Conservation (phyloP, 148 eudicot genomes). For the Vaccinium vitisidaea region DNA sequence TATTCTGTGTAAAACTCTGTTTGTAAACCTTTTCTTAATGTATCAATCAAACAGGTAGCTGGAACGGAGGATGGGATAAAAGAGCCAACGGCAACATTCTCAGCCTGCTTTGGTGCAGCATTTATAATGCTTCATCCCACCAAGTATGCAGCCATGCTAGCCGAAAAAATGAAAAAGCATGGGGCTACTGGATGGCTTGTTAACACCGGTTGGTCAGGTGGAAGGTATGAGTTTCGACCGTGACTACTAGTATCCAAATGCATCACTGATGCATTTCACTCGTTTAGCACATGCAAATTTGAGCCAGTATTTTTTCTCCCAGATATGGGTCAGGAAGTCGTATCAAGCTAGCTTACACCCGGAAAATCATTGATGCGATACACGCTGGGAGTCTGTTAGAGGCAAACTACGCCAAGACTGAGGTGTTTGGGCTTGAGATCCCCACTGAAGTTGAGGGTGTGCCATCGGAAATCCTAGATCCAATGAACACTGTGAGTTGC, state of each 20-base stretch:
- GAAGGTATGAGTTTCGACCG: constrained; percentile 39
- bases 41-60: constrained; percentile 43
- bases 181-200: constrained; percentile 86
- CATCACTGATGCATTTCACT: neutral
- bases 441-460: constrained; percentile 70
- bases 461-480: constrained; percentile 74
- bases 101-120: constrained; percentile 88
- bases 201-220: constrained; percentile 86
- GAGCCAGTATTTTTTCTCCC: neutral
- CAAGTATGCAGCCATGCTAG: constrained; percentile 77
- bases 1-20: neutral
- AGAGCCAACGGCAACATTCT: constrained; percentile 78
- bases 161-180: constrained; percentile 70
- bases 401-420: constrained; percentile 53
- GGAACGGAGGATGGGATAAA: constrained; percentile 77
- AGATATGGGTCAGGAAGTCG: constrained; percentile 80
- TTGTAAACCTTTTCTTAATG: neutral
- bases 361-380: constrained; percentile 73
- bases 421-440: constrained; percentile 80
- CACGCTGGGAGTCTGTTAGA: constrained; percentile 56
- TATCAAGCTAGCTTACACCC: constrained; percentile 67
- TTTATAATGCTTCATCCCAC: constrained; percentile 87
- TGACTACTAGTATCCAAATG: neutral
- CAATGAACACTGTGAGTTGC: constrained; percentile 61
- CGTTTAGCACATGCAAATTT: neutral